These are phyloP conservation scores for Phytophthora cryptogea DNA, from an alignment of 352 stramenopile species.

Conservation along the genomic window DNA sequence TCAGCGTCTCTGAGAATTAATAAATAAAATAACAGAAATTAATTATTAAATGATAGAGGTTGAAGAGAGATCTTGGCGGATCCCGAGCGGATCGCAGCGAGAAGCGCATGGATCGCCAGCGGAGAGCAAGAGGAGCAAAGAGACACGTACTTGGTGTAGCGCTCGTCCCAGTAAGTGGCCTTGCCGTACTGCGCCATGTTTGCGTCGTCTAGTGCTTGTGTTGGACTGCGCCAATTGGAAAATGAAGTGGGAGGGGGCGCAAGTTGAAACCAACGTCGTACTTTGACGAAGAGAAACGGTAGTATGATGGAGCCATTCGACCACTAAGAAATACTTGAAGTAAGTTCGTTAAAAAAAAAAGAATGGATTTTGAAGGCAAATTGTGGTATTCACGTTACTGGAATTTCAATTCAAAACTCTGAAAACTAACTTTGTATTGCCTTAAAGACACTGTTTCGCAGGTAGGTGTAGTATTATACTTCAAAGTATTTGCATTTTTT, in stretches of 20 bases:
- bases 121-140: neutral
- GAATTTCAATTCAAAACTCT: too few species aligned
- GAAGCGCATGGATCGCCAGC: neutral
- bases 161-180: conserved; percentile 93
- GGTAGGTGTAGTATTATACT: too few species aligned
- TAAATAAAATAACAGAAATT: neutral
- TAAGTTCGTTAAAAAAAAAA: too few species aligned
- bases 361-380: too few species aligned
- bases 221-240: neutral
- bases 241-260: neutral
- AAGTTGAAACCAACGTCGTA: neutral
- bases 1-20: conserved; percentile 77
- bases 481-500: too few species aligned
- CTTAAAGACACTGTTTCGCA: too few species aligned
- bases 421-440: too few species aligned
- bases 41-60: neutral
- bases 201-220: neutral
- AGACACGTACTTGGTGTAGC: conserved; percentile 90
- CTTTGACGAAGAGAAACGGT: neutral
- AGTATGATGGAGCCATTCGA: neutral
- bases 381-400: too few species aligned
- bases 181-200: conserved; percentile 93
- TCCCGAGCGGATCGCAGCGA: neutral
- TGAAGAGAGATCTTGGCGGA: neutral
- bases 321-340: too few species aligned